A percentile compares a stretch with the other conserved stretches of the same genome.
Conservation (phyloP, 176 grass and related monocot genomes). For the Triticum timopheevii region DNA sequence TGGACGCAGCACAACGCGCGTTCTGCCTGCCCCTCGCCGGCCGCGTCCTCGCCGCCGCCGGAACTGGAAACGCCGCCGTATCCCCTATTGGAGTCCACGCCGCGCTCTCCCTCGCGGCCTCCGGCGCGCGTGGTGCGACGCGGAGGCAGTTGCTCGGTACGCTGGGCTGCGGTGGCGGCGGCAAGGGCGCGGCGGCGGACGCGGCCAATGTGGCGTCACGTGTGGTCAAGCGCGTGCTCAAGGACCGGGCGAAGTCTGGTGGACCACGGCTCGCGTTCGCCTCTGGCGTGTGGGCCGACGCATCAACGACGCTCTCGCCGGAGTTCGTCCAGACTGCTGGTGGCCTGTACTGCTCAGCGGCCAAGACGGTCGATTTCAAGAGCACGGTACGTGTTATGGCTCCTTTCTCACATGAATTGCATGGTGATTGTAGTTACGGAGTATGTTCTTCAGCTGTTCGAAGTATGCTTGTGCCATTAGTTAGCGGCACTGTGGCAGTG, state of each 20-base stretch:
- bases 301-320: conserved; percentile 15
- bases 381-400: neutral
- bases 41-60: conserved; percentile 34
- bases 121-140: conserved; percentile 39
- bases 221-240: conserved; percentile 48
- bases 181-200: conserved; percentile 31
- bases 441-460: neutral
- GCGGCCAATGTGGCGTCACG: conserved; percentile 41
- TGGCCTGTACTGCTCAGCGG: conserved; percentile 20
- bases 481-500: neutral
- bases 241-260: conserved; percentile 34
- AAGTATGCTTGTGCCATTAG: neutral
- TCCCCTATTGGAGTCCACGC: conserved; percentile 17
- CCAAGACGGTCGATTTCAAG: conserved; percentile 29
- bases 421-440: neutral
- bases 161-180: conserved; percentile 35
- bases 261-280: conserved; percentile 35
- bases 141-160: conserved; percentile 35
- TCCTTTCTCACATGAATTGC: neutral
- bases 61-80: conserved; percentile 34
- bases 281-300: conserved; percentile 38
- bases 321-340: conserved; percentile 19
- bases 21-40: conserved; percentile 45
- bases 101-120: conserved; percentile 34
- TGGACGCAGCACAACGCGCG: conserved; percentile 25